phyloP scores from a whole-genome alignment of 805 yeast genomes.

The Sugiyamaella marilandica region DNA sequence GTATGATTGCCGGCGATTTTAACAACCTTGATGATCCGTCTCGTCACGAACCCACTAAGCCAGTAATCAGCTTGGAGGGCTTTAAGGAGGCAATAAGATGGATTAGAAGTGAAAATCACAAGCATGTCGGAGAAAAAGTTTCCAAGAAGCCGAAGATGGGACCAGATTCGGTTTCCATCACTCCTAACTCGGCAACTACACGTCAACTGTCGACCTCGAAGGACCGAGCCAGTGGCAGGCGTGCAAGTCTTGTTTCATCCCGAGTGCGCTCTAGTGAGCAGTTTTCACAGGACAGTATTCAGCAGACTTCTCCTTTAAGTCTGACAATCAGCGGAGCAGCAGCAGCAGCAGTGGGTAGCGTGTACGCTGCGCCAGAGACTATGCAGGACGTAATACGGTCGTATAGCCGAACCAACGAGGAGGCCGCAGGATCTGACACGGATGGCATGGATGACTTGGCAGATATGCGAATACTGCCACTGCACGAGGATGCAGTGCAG shows the following conservation, averaged over 20 bases:
- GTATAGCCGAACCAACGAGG: slow-evolving; percentile 1
- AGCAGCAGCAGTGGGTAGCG: background rate
- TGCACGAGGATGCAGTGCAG: background rate
- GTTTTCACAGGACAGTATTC: background rate
- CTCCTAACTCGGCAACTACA: slow-evolving; percentile 5
- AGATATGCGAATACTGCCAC: background rate
- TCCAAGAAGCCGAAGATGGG: background rate
- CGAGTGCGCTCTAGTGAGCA: background rate
- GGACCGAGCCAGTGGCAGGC: background rate
- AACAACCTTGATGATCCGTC: slow-evolving; percentile 22
- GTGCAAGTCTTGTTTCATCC: background rate
- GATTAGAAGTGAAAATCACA: background rate
- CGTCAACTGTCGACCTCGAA: background rate
- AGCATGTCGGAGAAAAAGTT: background rate
- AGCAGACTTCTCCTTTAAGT: background rate
- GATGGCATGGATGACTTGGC: background rate
- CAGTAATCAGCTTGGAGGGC: background rate
- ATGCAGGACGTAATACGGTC: slow-evolving; percentile 16
- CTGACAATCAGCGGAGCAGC: background rate
- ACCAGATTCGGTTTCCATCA: slow-evolving; percentile 1
- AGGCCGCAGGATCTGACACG: background rate
- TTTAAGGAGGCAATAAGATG: background rate
- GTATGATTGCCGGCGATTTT: slow-evolving; percentile 68
- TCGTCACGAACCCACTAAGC: background rate
- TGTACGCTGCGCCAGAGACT: slow-evolving; percentile 1